Conservation (phyloP, 495 filamentous ascomycete species). For the Massariosphaeria phaeospora region DNA sequence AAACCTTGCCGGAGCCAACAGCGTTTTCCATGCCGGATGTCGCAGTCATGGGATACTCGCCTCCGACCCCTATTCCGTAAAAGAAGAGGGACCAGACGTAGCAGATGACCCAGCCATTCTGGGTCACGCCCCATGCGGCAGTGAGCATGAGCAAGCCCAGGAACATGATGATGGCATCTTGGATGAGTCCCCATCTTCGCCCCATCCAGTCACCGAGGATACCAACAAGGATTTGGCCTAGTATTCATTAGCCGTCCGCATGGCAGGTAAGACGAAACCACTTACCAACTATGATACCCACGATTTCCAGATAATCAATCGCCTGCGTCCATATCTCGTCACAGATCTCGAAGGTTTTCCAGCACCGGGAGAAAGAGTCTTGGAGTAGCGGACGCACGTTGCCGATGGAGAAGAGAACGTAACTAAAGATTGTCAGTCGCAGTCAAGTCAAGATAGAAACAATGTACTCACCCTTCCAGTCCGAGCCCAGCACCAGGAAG, state of each 20-base stretch:
- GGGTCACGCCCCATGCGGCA: slow-evolving; percentile 73
- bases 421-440: slow-evolving; percentile 41
- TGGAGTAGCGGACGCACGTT: slow-evolving; percentile 75
- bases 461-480: slow-evolving; percentile 64
- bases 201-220: slow-evolving; percentile 59
- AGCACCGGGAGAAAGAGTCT: slow-evolving; percentile 65
- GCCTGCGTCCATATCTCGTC: slow-evolving; percentile 68
- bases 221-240: slow-evolving; percentile 57
- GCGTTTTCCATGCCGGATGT: slow-evolving; percentile 94
- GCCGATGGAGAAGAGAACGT: slow-evolving; percentile 91
- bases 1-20: slow-evolving; percentile 75
- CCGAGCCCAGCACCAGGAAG: slow-evolving; percentile 82
- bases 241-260: background rate
- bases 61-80: slow-evolving; percentile 86
- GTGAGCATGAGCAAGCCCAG: slow-evolving; percentile 81
- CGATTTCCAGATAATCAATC: slow-evolving; percentile 78
- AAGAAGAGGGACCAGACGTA: slow-evolving; percentile 88
- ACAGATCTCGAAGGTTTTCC: slow-evolving; percentile 60
- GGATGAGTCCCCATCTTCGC: slow-evolving; percentile 85
- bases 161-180: slow-evolving; percentile 91
- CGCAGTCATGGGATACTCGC: slow-evolving; percentile 92
- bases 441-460: background rate
- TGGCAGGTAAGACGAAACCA: background rate
- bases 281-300: slow-evolving; percentile 86
- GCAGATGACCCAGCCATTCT: slow-evolving; percentile 89